Conservation (phyloP, 352 stramenopile genomes). For the Phytophthora tentaculata region DNA sequence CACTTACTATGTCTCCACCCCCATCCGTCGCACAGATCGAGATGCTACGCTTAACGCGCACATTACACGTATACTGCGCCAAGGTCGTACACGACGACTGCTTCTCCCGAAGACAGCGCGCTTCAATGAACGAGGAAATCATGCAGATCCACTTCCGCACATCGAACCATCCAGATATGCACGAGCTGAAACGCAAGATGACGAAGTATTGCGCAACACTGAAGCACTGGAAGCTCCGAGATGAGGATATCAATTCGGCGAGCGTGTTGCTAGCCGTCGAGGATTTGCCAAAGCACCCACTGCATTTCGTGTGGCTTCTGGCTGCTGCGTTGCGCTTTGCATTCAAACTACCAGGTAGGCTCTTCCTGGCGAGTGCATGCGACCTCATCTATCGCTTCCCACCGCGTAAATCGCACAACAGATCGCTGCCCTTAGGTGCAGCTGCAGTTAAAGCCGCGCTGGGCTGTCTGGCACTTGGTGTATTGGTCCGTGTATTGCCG, state of each 20-base stretch:
- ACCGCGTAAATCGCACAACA: conserved; percentile 36
- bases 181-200: conserved; percentile 73
- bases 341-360: conserved; percentile 43
- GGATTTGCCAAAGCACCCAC: conserved; percentile 46
- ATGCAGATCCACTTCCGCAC: conserved; percentile 82
- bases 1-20: conserved; percentile 67
- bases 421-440: conserved; percentile 28
- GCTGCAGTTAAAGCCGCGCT: conserved; percentile 45
- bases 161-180: conserved; percentile 73
- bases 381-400: conserved; percentile 64
- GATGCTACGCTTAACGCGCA: conserved; percentile 67
- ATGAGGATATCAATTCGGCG: conserved; percentile 77
- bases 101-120: conserved; percentile 73
- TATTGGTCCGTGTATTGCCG: conserved; percentile 43
- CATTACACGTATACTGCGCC: conserved; percentile 74
- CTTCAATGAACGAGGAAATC: conserved; percentile 84
- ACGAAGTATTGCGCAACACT: conserved; percentile 61
- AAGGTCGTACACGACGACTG: conserved; percentile 72
- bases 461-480: conserved; percentile 42
- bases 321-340: conserved; percentile 48
- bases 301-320: conserved; percentile 56
- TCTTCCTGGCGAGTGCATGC: conserved; percentile 56
- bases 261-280: conserved; percentile 45
- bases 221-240: conserved; percentile 64
- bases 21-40: conserved; percentile 68